Evolutionary conservation across 2,329 filamentous ascomycete species (phyloP).

Genomic region (Aspergillus spinulosporus): DNA sequence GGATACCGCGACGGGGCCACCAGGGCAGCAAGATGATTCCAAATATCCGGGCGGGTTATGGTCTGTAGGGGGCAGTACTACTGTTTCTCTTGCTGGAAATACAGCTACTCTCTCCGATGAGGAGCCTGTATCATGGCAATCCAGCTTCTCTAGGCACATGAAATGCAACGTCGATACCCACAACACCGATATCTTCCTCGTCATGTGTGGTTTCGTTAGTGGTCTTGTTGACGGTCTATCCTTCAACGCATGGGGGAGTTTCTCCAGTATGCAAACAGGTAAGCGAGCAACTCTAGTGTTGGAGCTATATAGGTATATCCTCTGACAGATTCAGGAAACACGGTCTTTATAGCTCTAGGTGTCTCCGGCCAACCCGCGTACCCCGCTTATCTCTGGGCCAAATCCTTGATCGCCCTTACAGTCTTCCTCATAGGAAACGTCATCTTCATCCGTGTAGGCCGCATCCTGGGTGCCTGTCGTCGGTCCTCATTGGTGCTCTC

Average conservation of each 20-base stretch:
- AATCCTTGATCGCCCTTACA: conserved; percentile 43
- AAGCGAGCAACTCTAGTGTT: background rate
- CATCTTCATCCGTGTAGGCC: conserved; percentile 41
- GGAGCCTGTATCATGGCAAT: conserved; percentile 11
- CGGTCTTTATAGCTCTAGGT: conserved; percentile 46
- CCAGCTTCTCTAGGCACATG: conserved; percentile 26
- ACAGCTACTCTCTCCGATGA: conserved; percentile 15
- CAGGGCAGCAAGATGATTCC: conserved; percentile 9
- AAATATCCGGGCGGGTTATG: conserved; percentile 24
- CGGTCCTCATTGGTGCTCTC: conserved; percentile 42
- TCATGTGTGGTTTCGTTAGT: conserved; percentile 41
- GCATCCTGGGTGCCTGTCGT: conserved; percentile 34
- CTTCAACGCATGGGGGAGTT: conserved; percentile 46
- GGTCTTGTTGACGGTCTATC: conserved; percentile 44
- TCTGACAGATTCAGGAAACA: conserved; percentile 39
- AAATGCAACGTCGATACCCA: conserved; percentile 25
- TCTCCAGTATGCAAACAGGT: conserved; percentile 48
- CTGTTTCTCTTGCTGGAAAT: conserved; percentile 25
- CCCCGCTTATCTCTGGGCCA: conserved; percentile 44
- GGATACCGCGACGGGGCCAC: conserved; percentile 11
- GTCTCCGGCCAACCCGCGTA: conserved; percentile 42
- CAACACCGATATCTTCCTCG: conserved; percentile 31
- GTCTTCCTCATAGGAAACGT: conserved; percentile 42
- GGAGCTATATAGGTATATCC: background rate
- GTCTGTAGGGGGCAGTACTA: conserved; percentile 27